These are phyloP conservation scores for Cystobasidium ongulense DNA, from an alignment of 768 basidiomycete species.

Conservation along the genomic window DNA sequence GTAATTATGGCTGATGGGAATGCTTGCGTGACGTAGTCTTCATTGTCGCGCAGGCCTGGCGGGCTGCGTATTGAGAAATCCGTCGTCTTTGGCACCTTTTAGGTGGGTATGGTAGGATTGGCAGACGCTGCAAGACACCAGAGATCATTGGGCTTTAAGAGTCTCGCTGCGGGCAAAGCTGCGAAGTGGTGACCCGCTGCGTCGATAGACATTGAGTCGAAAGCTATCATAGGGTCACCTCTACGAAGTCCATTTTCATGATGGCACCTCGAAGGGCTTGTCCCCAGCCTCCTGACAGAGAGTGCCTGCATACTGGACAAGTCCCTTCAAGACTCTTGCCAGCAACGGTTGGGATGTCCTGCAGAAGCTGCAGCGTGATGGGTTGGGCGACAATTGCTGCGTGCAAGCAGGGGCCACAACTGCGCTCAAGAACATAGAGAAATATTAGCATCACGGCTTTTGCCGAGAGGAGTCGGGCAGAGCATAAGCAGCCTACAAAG, in stretches of 20 bases:
- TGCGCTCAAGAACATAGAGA: not conserved
- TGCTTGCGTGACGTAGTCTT: too few relatives aligned
- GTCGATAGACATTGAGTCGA: too few relatives aligned
- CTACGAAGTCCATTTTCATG: not conserved
- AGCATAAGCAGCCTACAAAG: not conserved
- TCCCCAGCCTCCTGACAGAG: slow-evolving; percentile 20
- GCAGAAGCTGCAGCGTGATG: slow-evolving; percentile 14
- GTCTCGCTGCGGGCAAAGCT: too few relatives aligned
- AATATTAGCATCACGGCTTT: not conserved
- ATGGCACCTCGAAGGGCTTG: slow-evolving; percentile 3
- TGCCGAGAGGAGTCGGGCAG: too few relatives aligned
- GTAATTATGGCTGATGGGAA: too few relatives aligned
- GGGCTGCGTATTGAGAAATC: too few relatives aligned
- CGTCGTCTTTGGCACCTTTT: too few relatives aligned
- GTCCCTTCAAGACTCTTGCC: slow-evolving; percentile 20
- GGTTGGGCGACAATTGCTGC: not conserved
- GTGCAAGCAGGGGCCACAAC: slow-evolving; percentile 26
- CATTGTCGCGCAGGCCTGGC: too few relatives aligned
- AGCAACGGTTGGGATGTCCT: slow-evolving; percentile 2
- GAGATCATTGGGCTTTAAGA: too few relatives aligned
- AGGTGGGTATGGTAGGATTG: too few relatives aligned
- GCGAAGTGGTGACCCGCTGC: too few relatives aligned
- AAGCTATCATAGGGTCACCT: not conserved
- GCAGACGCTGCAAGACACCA: too few relatives aligned
- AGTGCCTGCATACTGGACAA: slow-evolving; percentile 21